Base-by-base conservation (phyloP, 495 filamentous ascomycete genomes). In the Xylaria scruposa region DNA sequence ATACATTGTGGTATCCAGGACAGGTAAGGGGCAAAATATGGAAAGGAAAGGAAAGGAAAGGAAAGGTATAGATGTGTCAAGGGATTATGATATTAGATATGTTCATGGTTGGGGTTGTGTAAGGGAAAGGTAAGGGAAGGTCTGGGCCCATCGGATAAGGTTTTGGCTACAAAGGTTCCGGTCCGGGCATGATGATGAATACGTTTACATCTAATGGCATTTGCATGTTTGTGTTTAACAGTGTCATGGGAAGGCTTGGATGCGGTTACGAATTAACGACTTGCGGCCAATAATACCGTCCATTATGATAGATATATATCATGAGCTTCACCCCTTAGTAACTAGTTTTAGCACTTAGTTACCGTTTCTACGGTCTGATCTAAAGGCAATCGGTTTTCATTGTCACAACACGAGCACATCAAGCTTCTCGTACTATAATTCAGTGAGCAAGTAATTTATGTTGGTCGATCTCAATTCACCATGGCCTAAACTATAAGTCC, bases 281-380 rank as follows among this genome's bases (percentile, higher is more conserved):
- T 38, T 26, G 24, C 40, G 63, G 46, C n/a, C 38, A 56, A 54
- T 26, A 44, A 29, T 56, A 56, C 36, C 49, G n/a, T 44, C 56
- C 65, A 54, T 67, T 67, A 12, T 46, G 33, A 63, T 49, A 70
- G 60, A 64, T 24, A 62, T 26, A 21, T 24, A 62, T 47, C 19
- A 46, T 24, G 10, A 17, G 46, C n/a, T 62, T 38, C 31, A 59
- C n/a, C 21, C 15, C 44, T 24, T 67, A 40, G 5, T 0, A 59
- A 26, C 51, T 56, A 31, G 12, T 56, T 56, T 56, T 56, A 54
- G 10, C 53, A 56, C 10, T 31, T 12, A 56, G 26, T 31, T 5
- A 4, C 8, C 53, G 9, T 54, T 29, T 26, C 51, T 54, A 53
- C 10, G 26, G 15, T 56, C 12, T 3, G 26, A 17, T 17, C 6